Evolutionary conservation across 73 alveolate species (phyloP), one percentile per base, ranked within the genome.

Genomic region (Blepharisma japonicum): DNA sequence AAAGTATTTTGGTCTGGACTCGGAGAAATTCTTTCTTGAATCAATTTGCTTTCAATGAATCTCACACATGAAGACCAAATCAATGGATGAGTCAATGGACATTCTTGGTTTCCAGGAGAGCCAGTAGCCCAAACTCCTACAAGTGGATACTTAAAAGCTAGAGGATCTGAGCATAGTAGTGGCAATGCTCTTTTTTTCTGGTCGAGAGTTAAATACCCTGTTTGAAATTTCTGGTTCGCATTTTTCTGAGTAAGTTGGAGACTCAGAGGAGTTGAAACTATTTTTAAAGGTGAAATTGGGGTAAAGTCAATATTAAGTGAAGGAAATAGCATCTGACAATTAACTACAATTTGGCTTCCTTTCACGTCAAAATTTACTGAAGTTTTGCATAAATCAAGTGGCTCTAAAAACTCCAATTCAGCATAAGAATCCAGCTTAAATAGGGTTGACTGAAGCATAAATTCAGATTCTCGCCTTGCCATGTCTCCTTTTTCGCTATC

Each of bases 211-310:
- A 77, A 27, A 67, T 45, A 77, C 54, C 84, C 84, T 7, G 84
- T 55, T 20, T 77, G 78, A 56, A 77, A 77, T 45, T 55, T 27
- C 80, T 77, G 39, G 50, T 23, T 7, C 6, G 11, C 42, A 14
- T 70, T 70, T 25, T 70, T 9, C 14, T 61, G 14, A n/a, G 39
- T 54, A 11, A 77, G 84, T 18, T 48, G 39, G 6, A 54, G 51
- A 23, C 78, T 48, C 7, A 77, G 79, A 6, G 84, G 84, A 55
- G 84, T 77, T 7, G 84, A 77, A 25, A 77, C 84, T 8, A 77
- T 8, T 38, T 56, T 77, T 6, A 77, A n/a, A n/a, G 84, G 80
- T 6, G 53, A n/a, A 4, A 77, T 77, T 1, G 84, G 84, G 20
- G 77, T 48, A 55, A 77, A 55, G 42, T 77, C 53, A 25, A 77